Evolutionary conservation across 164 flowering plant species (phyloP).

Genomic region (Cinnamomum chago): DNA sequence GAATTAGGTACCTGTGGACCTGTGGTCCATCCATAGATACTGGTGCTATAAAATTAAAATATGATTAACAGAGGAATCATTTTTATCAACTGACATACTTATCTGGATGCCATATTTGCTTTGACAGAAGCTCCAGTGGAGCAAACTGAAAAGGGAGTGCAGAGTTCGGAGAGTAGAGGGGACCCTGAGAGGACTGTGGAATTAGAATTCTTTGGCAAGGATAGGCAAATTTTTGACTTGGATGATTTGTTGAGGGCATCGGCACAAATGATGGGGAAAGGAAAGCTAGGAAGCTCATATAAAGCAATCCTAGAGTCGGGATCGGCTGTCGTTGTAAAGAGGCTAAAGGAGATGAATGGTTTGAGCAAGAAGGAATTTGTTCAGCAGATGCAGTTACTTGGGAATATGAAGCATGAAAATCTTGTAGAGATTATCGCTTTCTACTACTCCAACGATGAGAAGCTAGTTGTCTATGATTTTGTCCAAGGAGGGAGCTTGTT

Average conservation of each 20-base stretch:
- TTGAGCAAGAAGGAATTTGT: conserved; percentile 43
- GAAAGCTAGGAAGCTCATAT: conserved; percentile 47
- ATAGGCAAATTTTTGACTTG: conserved; percentile 37
- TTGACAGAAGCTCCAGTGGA: conserved; percentile 8
- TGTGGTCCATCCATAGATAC: too few relatives aligned
- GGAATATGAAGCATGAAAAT: conserved; percentile 49
- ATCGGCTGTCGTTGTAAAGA: conserved; percentile 40
- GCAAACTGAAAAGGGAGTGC: conserved; percentile 12
- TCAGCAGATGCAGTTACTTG: conserved; percentile 55
- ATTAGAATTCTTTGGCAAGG: conserved; percentile 40
- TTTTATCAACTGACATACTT: background rate
- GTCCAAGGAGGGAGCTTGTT: conserved; percentile 42
- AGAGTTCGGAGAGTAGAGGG: conserved; percentile 14
- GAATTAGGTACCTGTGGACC: too few relatives aligned
- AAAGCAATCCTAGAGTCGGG: conserved; percentile 51
- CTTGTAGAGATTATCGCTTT: conserved; percentile 42
- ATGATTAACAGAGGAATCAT: too few relatives aligned
- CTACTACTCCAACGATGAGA: conserved; percentile 54
- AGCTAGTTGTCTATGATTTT: conserved; percentile 51
- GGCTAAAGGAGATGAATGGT: conserved; percentile 37
- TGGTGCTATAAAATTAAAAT: background rate
- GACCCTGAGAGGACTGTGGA: conserved; percentile 35
- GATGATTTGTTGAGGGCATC: conserved; percentile 66
- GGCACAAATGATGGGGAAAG: conserved; percentile 51
- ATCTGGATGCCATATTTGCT: background rate